A percentile compares a stretch with the other conserved stretches of the same genome.
phyloP scores from a whole-genome alignment of 495 filamentous ascomycete species.

The Cudoniella acicularis region DNA sequence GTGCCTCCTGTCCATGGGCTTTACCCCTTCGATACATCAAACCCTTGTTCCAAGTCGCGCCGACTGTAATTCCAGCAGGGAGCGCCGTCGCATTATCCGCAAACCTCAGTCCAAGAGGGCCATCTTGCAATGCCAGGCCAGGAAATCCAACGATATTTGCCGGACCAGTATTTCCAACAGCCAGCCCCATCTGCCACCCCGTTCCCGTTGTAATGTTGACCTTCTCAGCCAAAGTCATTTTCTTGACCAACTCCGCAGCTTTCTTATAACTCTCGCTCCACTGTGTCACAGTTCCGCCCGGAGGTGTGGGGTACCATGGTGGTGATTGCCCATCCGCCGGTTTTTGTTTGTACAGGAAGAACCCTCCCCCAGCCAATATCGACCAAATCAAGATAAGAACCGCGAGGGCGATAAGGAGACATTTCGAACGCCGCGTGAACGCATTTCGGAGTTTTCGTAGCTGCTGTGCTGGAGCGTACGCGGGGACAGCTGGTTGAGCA shows the following conservation, averaged over 20 bases:
- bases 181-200: constrained; percentile 86
- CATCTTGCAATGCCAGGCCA: constrained; percentile 84
- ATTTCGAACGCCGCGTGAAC: constrained; percentile 20
- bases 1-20: constrained; percentile 66
- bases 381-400: constrained; percentile 20
- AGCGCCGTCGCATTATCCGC: constrained; percentile 74
- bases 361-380: constrained; percentile 17
- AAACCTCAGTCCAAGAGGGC: constrained; percentile 77
- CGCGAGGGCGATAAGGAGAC: constrained; percentile 8
- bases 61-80: constrained; percentile 80
- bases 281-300: constrained; percentile 64
- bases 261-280: constrained; percentile 84
- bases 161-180: constrained; percentile 84
- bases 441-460: constrained; percentile 1
- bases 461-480: constrained; percentile 2
- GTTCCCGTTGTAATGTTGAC: constrained; percentile 93
- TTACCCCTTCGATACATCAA: constrained; percentile 69
- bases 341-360: constrained; percentile 17
- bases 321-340: constrained; percentile 54
- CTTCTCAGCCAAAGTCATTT: constrained; percentile 88
- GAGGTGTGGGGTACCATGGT: constrained; percentile 82
- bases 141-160: constrained; percentile 73
- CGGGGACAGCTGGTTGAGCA: constrained; percentile 12
- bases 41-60: constrained; percentile 81
- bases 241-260: constrained; percentile 69